Evolutionary conservation across 2,329 filamentous ascomycete genomes (phyloP).

Genomic region (Penicillium decumbens): DNA sequence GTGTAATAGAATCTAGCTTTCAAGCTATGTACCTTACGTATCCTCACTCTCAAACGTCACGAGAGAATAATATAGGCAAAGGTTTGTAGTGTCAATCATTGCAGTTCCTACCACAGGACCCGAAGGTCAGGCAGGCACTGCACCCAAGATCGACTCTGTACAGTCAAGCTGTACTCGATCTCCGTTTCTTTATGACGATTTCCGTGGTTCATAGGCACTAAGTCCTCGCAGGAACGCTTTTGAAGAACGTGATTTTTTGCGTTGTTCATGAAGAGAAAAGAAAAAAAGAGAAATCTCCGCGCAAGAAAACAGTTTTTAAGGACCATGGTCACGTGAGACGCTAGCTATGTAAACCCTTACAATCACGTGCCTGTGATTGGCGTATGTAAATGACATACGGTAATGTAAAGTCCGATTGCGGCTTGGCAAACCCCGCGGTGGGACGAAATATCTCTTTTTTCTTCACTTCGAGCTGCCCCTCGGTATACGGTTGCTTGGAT

Average conservation of each 20-base stretch:
- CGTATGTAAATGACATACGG: background rate
- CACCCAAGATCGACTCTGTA: slow-evolving; percentile 54
- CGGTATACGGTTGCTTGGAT: slow-evolving; percentile 15
- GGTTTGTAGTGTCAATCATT: slow-evolving; percentile 55
- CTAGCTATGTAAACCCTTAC: background rate
- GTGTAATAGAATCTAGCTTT: slow-evolving; percentile 5
- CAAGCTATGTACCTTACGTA: background rate
- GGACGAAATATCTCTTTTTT: slow-evolving; percentile 20
- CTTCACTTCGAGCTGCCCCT: slow-evolving; percentile 12
- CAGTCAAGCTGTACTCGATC: slow-evolving; percentile 38
- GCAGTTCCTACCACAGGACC: slow-evolving; percentile 51
- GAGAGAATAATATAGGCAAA: slow-evolving; percentile 5
- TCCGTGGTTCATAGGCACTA: slow-evolving; percentile 53
- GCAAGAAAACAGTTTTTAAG: slow-evolving; percentile 19
- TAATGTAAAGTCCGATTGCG: slow-evolving; percentile 19
- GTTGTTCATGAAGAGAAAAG: slow-evolving; percentile 52
- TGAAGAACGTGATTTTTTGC: slow-evolving; percentile 52
- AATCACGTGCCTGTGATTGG: background rate
- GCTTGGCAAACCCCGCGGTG: slow-evolving; percentile 23
- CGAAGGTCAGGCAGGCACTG: slow-evolving; percentile 48
- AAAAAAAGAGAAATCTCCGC: slow-evolving; percentile 20
- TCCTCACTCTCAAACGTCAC: slow-evolving; percentile 1
- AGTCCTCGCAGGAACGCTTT: slow-evolving; percentile 56
- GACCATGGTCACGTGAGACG: slow-evolving; percentile 16
- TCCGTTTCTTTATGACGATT: slow-evolving; percentile 56